These are phyloP conservation scores for Acanthamoeba healyi DNA, from an alignment of 208 protist species.

Conservation along the genomic window DNA sequence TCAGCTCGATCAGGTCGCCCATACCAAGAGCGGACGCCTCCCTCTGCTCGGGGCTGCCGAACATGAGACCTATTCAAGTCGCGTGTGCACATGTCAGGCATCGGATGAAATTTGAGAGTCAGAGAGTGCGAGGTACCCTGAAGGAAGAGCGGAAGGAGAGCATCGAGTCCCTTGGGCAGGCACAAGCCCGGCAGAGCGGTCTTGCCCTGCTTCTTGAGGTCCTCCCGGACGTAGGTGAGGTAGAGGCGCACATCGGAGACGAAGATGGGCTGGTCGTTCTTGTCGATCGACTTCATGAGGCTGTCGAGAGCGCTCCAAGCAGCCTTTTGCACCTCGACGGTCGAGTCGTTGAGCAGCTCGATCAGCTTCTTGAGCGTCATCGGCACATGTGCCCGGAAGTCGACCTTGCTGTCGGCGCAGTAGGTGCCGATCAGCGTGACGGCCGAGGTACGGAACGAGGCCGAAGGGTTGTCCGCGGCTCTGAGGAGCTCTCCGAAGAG, in stretches of 20 bases:
- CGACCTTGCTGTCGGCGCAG: conserved; percentile 52
- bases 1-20: conserved; percentile 86
- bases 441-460: conserved; percentile 17
- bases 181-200: conserved; percentile 85
- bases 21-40: conserved; percentile 66
- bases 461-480: conserved; percentile 11
- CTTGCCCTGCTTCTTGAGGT: conserved; percentile 68
- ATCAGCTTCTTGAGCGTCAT: conserved; percentile 78
- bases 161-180: conserved; percentile 87
- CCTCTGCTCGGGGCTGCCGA: conserved; percentile 62
- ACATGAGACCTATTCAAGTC: conserved; percentile 49
- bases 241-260: conserved; percentile 24
- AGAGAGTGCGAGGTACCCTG: conserved; percentile 85
- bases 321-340: conserved; percentile 77
- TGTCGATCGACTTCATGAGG: conserved; percentile 74
- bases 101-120: no score
- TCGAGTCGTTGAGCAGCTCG: conserved; percentile 81
- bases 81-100: not conserved
- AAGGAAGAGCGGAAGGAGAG: conserved; percentile 90
- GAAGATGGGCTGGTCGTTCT: conserved; percentile 78
- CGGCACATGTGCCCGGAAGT: conserved; percentile 62
- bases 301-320: conserved; percentile 77
- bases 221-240: conserved; percentile 58
- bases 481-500: conserved; percentile 75
- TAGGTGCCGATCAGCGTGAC: conserved; percentile 73